Evolutionary conservation across 495 filamentous ascomycete species (phyloP).

Genomic region (Penicillium pancosmium): DNA sequence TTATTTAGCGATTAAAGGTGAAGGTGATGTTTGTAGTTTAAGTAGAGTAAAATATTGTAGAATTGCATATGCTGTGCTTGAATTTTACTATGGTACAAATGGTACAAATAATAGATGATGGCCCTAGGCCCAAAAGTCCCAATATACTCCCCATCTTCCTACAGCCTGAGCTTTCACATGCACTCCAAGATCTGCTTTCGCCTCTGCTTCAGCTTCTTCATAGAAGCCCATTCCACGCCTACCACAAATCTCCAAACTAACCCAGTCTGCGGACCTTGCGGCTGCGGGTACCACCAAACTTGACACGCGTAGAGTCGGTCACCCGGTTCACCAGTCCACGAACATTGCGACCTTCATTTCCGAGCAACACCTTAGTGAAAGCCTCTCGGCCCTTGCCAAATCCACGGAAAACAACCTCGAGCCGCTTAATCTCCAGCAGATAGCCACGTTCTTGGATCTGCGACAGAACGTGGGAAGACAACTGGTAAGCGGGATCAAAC

Average conservation of each 20-base stretch:
- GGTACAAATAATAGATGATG: slow-evolving; percentile 3
- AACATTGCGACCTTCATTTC: slow-evolving; percentile 75
- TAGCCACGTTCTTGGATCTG: slow-evolving; percentile 74
- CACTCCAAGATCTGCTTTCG: background rate
- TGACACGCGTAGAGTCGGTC: slow-evolving; percentile 81
- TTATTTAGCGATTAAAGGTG: no score
- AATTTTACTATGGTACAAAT: slow-evolving; percentile 6
- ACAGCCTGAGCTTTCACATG: background rate
- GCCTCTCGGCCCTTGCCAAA: slow-evolving; percentile 88
- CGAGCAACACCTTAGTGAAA: slow-evolving; percentile 82
- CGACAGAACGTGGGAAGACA: slow-evolving; percentile 74
- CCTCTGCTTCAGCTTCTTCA: background rate
- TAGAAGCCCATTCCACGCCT: background rate
- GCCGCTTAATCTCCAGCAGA: slow-evolving; percentile 55
- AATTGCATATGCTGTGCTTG: no score
- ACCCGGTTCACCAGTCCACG: slow-evolving; percentile 73
- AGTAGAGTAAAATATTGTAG: background rate
- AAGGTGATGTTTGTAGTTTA: background rate
- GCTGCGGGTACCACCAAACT: slow-evolving; percentile 94
- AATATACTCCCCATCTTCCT: slow-evolving; percentile 2
- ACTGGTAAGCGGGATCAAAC: slow-evolving; percentile 94
- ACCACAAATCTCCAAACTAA: slow-evolving; percentile 33
- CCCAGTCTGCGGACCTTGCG: slow-evolving; percentile 79
- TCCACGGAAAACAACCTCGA: slow-evolving; percentile 81
- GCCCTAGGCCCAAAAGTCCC: background rate